Conservation (phyloP, 1,284 basidiomycete genomes). For the Sphaerobolus stellatus region DNA sequence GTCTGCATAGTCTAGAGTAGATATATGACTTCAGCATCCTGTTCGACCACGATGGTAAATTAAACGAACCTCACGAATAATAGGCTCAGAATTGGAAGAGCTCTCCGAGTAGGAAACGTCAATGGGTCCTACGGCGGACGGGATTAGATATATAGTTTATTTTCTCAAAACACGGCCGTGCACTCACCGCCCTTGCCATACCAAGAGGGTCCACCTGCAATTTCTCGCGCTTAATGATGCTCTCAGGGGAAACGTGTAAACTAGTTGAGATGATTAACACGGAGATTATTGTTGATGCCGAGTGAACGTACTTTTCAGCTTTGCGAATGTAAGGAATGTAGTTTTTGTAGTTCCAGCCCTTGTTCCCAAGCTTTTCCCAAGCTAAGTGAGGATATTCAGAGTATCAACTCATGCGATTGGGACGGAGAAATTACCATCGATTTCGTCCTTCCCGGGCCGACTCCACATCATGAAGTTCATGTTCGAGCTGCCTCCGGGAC, state of each 20-base stretch:
- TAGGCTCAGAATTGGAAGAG: background rate
- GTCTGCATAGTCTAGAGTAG: background rate
- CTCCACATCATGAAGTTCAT: background rate
- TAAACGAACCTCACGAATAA: background rate
- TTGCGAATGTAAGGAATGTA: background rate
- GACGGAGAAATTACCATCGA: background rate
- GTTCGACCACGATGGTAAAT: too few relatives aligned
- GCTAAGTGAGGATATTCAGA: constrained; percentile 1
- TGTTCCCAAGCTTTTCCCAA: background rate
- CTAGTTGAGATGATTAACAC: too few relatives aligned
- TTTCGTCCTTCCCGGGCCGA: background rate
- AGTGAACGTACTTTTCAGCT: background rate
- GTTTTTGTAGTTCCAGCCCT: background rate
- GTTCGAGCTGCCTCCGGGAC: background rate
- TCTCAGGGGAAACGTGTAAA: background rate
- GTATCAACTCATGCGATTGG: background rate
- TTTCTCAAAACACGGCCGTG: too few relatives aligned
- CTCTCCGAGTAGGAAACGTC: background rate
- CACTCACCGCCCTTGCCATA: background rate
- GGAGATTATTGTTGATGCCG: too few relatives aligned
- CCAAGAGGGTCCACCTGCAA: background rate
- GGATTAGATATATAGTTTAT: background rate
- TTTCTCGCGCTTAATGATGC: background rate
- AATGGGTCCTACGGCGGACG: background rate
- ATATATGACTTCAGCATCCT: background rate